These are phyloP conservation scores for Penicillium turbatum DNA, from an alignment of 495 filamentous ascomycete species.

Conservation along the genomic window DNA sequence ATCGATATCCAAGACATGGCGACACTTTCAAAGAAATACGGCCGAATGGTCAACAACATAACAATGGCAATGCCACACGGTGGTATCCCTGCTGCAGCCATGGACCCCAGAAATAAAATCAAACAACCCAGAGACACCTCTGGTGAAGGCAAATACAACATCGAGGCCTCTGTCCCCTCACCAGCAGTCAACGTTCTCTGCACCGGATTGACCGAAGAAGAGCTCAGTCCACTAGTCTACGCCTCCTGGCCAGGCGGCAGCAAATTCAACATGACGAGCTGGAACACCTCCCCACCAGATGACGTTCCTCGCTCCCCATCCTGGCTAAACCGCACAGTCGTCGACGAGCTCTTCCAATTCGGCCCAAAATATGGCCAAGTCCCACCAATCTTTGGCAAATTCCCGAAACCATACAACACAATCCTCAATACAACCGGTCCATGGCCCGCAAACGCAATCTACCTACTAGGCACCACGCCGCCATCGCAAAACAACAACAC, in stretches of 20 bases:
- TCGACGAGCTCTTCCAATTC: conserved; percentile 69
- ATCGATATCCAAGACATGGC: conserved; percentile 49
- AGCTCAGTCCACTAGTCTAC: conserved; percentile 61
- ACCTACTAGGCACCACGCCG: conserved; percentile 56
- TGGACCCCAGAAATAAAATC: conserved; percentile 56
- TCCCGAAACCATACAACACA: conserved; percentile 59
- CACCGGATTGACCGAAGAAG: conserved; percentile 52
- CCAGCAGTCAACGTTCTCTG: conserved; percentile 69
- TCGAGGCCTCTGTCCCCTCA: conserved; percentile 60
- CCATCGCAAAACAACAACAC: not conserved
- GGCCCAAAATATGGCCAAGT: conserved; percentile 44
- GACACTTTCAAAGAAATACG: conserved; percentile 38
- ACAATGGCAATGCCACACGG: conserved; percentile 71
- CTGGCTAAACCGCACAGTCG: conserved; percentile 53
- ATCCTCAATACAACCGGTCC: conserved; percentile 50
- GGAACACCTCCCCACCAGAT: conserved; percentile 12
- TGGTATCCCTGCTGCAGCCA: conserved; percentile 58
- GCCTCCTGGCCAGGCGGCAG: conserved; percentile 47
- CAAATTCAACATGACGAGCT: conserved; percentile 33
- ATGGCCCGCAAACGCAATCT: conserved; percentile 49
- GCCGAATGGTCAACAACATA: conserved; percentile 63
- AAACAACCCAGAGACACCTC: conserved; percentile 59
- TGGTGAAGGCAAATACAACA: conserved; percentile 60
- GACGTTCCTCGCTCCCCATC: conserved; percentile 26
- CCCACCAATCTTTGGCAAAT: conserved; percentile 61